These are phyloP conservation scores for Diplodia mutila DNA, from an alignment of 2,329 filamentous ascomycete genomes.

Conservation along the genomic window DNA sequence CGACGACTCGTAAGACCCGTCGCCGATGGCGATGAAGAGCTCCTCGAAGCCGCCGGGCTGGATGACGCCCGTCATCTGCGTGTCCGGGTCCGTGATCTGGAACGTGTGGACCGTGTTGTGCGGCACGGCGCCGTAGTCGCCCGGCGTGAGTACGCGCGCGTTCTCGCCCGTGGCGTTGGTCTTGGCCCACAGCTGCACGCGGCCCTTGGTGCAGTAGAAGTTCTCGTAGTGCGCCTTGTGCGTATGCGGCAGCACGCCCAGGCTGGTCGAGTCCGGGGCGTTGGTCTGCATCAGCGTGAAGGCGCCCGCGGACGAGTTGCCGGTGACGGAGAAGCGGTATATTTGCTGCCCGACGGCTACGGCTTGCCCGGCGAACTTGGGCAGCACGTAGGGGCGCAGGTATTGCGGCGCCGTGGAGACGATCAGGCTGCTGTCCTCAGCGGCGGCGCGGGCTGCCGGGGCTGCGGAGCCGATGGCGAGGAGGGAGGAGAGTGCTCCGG, in stretches of 20 bases:
- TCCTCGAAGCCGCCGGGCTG: constrained; percentile 55
- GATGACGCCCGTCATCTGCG: constrained; percentile 52
- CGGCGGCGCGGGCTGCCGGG: not conserved
- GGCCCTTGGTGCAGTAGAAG: constrained; percentile 52
- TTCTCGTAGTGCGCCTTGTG: constrained; percentile 52
- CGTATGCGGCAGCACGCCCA: constrained; percentile 51
- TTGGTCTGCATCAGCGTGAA: constrained; percentile 53
- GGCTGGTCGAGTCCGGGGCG: constrained; percentile 40
- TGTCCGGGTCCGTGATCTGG: constrained; percentile 53
- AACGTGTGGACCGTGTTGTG: constrained; percentile 54
- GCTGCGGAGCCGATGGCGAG: not conserved
- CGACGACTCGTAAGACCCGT: constrained; percentile 40
- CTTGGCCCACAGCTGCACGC: constrained; percentile 52
- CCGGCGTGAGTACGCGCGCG: constrained; percentile 47
- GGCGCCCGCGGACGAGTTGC: constrained; percentile 49
- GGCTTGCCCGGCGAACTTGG: constrained; percentile 40
- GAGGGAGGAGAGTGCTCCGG: constrained; percentile 5
- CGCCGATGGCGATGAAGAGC: constrained; percentile 48
- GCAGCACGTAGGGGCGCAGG: constrained; percentile 44
- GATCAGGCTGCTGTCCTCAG: constrained; percentile 22
- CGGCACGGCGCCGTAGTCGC: constrained; percentile 53
- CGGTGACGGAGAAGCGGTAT: constrained; percentile 51
- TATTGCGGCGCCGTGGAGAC: constrained; percentile 37
- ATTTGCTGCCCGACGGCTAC: constrained; percentile 44
- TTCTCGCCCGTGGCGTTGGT: constrained; percentile 36